phyloP scores from a whole-genome alignment of 306 rosid genomes.

The Cicer chorassanicum region DNA sequence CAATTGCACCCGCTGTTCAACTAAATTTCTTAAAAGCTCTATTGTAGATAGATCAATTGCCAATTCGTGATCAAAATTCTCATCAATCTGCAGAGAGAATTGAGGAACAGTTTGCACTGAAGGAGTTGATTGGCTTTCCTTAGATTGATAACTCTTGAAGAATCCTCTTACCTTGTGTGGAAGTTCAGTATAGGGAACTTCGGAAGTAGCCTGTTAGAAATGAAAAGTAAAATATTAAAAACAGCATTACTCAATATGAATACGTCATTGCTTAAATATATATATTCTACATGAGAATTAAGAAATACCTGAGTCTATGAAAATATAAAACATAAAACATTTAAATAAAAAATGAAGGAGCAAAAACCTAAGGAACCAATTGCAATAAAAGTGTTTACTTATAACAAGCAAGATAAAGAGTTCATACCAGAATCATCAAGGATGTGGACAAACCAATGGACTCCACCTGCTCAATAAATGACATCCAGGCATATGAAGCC shows the following conservation, averaged over 20 bases:
- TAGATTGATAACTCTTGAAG: conserved; percentile 61
- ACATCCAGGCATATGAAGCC: conserved; percentile 83
- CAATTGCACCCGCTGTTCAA: conserved; percentile 70
- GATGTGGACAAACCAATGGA: conserved; percentile 72
- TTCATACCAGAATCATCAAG: conserved; percentile 79
- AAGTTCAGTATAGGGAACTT: conserved; percentile 68
- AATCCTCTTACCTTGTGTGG: conserved; percentile 69
- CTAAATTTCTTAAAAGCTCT: conserved; percentile 69
- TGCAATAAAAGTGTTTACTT: conserved; percentile 15
- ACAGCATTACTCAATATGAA: conserved; percentile 12
- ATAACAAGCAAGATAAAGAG: conserved; percentile 38
- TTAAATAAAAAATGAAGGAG: conserved; percentile 5
- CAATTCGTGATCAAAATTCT: conserved; percentile 61
- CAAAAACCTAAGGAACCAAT: conserved; percentile 9
- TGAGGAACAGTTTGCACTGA: conserved; percentile 66
- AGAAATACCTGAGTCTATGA: conserved; percentile 9
- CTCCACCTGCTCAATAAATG: conserved; percentile 88
- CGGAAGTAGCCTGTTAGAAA: conserved; percentile 82
- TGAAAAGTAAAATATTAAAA: conserved; percentile 37
- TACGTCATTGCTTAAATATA: background rate
- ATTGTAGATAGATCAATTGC: conserved; percentile 62
- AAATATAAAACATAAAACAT: conserved; percentile 26
- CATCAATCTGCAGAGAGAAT: conserved; percentile 74
- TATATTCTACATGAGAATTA: conserved; percentile 18
- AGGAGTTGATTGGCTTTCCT: conserved; percentile 54